These are phyloP conservation scores for Colletotrichum sublineola DNA, from an alignment of 2,329 filamentous ascomycete species.

Conservation along the genomic window DNA sequence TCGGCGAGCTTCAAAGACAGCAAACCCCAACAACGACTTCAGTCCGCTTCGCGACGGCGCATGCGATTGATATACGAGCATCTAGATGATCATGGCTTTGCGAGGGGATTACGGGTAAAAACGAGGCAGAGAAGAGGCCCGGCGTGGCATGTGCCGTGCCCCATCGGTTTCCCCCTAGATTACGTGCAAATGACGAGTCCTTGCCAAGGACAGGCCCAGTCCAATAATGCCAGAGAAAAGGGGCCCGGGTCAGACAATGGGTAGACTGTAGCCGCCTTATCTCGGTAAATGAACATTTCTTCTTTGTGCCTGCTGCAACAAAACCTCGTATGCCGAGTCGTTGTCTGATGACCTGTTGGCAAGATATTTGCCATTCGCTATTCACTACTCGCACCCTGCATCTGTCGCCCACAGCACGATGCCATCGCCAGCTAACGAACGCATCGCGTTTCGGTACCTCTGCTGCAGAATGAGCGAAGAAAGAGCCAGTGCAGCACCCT, in stretches of 20 bases:
- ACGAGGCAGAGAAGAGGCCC: background rate
- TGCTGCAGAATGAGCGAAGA: background rate
- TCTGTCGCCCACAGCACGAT: background rate
- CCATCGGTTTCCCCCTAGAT: background rate
- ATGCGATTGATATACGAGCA: background rate
- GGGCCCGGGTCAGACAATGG: background rate
- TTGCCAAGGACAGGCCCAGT: background rate
- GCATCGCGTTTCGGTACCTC: background rate
- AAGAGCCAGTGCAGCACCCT: background rate
- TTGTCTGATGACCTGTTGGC: background rate
- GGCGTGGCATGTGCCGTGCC: background rate
- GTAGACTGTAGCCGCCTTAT: background rate
- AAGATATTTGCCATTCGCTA: background rate
- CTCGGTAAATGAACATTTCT: background rate
- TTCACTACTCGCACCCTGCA: background rate
- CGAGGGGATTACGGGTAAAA: background rate
- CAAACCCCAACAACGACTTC: too few species aligned
- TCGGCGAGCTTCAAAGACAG: background rate
- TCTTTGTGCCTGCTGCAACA: background rate
- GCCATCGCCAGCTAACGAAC: background rate
- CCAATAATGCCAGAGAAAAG: background rate
- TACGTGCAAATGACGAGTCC: constrained; percentile 7
- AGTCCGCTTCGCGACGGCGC: background rate
- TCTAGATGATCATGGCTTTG: background rate
- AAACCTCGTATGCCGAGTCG: background rate